A percentile compares a stretch with the other conserved stretches of the same genome.
Evolutionary conservation across 2,329 filamentous ascomycete genomes (phyloP).

Genomic region (Alternaria longipes): DNA sequence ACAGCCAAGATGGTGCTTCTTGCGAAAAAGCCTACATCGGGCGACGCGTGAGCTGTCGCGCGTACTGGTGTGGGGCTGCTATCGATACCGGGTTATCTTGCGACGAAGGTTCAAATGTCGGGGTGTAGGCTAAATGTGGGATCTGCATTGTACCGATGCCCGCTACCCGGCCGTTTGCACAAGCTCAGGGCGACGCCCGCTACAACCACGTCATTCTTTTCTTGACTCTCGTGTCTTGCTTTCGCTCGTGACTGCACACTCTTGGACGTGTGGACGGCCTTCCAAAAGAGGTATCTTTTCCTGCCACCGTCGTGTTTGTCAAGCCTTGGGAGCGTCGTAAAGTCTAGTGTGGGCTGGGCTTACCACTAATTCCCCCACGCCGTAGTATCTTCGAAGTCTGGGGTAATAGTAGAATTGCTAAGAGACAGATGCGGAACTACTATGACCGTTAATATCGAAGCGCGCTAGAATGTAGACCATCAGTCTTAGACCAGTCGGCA

Average conservation of each 20-base stretch:
- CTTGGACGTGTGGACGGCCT: not conserved
- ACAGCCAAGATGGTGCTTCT: conserved; percentile 6
- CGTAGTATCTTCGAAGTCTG: not conserved
- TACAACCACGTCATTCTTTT: not conserved
- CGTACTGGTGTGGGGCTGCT: conserved; percentile 17
- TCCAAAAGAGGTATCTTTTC: conserved; percentile 10
- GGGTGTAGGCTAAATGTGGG: conserved; percentile 25
- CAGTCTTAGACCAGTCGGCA: not conserved
- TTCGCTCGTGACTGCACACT: not conserved
- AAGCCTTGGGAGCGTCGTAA: not conserved
- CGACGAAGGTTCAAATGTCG: conserved; percentile 12
- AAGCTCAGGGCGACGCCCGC: conserved; percentile 12
- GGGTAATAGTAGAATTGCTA: not conserved
- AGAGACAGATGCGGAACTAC: not conserved
- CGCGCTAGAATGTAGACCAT: not conserved
- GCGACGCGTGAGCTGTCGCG: conserved; percentile 8
- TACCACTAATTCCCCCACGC: not conserved
- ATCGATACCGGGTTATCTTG: conserved; percentile 35
- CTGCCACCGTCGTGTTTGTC: not conserved
- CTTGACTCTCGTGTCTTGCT: not conserved
- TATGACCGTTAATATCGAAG: not conserved
- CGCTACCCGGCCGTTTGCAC: conserved; percentile 18
- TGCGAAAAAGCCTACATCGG: not conserved
- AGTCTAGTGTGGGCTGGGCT: not conserved
- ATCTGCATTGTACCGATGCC: conserved; percentile 42